Evolutionary conservation across 2,329 filamentous ascomycete genomes (phyloP).

Genomic region (Aspergillus sp.): DNA sequence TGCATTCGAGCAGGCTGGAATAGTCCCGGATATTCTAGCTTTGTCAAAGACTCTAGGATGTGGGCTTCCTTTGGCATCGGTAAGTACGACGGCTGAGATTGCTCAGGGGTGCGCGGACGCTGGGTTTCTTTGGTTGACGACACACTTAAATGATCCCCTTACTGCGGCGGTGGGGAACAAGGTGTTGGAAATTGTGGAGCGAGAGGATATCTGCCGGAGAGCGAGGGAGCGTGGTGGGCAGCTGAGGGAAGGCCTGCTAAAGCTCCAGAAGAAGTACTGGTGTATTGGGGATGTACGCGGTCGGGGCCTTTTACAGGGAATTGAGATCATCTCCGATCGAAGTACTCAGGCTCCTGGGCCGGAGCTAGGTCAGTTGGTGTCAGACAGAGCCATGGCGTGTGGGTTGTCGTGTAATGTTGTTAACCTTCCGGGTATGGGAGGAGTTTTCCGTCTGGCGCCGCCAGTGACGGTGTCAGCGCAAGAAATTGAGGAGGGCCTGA

Average conservation of each 20-base stretch:
- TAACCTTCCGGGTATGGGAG: constrained; percentile 57
- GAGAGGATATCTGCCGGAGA: constrained; percentile 55
- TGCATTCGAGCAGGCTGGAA: constrained; percentile 55
- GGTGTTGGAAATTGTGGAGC: constrained; percentile 62
- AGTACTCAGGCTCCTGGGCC: constrained; percentile 48
- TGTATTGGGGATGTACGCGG: constrained; percentile 66
- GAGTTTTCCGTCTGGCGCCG: constrained; percentile 61
- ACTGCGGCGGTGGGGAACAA: constrained; percentile 63
- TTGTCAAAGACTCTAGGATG: constrained; percentile 64
- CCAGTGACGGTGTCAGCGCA: constrained; percentile 59
- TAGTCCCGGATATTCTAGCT: constrained; percentile 61
- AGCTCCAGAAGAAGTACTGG: constrained; percentile 54
- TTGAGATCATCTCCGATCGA: constrained; percentile 59
- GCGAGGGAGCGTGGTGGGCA: constrained; percentile 49
- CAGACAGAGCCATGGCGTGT: constrained; percentile 51
- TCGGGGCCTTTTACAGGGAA: constrained; percentile 59
- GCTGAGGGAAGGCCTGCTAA: constrained; percentile 52
- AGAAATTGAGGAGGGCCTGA: constrained; percentile 55
- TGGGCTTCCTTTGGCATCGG: constrained; percentile 60
- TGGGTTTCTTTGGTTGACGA: constrained; percentile 61
- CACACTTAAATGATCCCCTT: constrained; percentile 64
- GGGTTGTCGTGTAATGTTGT: constrained; percentile 62
- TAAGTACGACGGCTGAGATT: constrained; percentile 59
- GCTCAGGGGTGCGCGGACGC: constrained; percentile 51
- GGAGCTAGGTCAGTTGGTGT: constrained; percentile 53